Conservation (phyloP, 2,329 filamentous ascomycete species). For the Tolypocladium tundrense region DNA sequence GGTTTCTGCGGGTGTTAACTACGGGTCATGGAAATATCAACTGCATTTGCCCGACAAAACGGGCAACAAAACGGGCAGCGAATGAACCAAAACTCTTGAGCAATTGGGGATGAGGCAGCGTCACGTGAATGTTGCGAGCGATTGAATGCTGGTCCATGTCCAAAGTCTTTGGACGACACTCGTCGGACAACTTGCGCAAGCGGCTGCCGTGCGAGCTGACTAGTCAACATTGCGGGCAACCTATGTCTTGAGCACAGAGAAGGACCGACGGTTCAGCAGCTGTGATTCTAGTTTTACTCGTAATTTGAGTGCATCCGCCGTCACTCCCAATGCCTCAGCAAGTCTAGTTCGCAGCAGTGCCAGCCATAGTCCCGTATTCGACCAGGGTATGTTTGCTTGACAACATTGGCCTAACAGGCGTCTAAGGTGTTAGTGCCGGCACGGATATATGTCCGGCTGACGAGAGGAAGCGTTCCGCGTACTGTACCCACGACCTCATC, state of each 20-base stretch:
- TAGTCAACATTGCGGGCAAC: not conserved
- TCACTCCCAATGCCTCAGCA: not conserved
- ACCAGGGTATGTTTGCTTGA: not conserved
- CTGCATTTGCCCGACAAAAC: conserved; percentile 44
- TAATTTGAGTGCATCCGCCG: not conserved
- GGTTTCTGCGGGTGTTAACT: conserved; percentile 50
- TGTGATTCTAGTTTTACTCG: not conserved
- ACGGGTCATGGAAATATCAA: conserved; percentile 50
- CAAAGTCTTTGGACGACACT: not conserved
- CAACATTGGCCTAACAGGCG: not conserved
- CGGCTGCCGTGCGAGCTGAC: no score
- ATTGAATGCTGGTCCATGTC: not conserved
- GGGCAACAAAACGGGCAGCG: conserved; percentile 36
- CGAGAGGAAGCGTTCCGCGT: not conserved
- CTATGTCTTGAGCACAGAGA: not conserved
- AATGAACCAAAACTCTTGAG: conserved; percentile 27
- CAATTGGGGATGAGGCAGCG: not conserved
- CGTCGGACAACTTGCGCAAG: not conserved
- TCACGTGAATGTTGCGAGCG: not conserved
- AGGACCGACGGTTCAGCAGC: not conserved
- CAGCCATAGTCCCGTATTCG: no score
- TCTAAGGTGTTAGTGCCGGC: not conserved
- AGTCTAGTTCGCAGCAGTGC: not conserved
- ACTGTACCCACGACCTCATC: not conserved
- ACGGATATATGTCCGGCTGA: not conserved